Evolutionary conservation across 169 alveolate genomes (phyloP).

Genomic region (Plasmodium vivax): DNA sequence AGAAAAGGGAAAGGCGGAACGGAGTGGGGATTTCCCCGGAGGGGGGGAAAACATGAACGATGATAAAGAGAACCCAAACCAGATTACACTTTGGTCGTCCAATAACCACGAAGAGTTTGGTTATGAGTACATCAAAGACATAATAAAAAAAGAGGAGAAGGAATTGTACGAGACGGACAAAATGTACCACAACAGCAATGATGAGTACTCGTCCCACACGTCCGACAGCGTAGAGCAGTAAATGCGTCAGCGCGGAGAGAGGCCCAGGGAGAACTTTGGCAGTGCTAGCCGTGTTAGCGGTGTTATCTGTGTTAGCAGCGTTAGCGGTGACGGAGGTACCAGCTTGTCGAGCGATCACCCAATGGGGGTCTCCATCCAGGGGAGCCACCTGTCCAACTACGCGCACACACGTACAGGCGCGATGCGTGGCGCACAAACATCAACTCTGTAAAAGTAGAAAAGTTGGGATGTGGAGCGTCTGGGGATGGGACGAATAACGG

Average conservation of each 20-base stretch:
- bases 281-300: no score
- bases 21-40: neutral
- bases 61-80: neutral
- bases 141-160: slow-evolving; percentile 54
- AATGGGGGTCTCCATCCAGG: neutral
- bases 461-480: neutral
- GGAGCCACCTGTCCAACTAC: neutral
- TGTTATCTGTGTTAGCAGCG: no score
- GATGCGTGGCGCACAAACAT: neutral
- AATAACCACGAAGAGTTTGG: slow-evolving; percentile 54
- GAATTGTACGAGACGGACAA: slow-evolving; percentile 37
- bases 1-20: neutral
- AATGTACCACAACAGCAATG: slow-evolving; percentile 32
- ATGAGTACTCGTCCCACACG: slow-evolving; percentile 66
- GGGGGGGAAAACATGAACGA: neutral
- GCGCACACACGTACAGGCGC: neutral
- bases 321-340: neutral
- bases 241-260: neutral
- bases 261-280: neutral
- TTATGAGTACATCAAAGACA: slow-evolving; percentile 37
- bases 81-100: neutral
- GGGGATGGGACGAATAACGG: neutral
- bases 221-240: slow-evolving; percentile 38
- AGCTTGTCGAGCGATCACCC: neutral
- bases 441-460: neutral